A percentile compares a stretch with the other conserved stretches of the same genome.
phyloP scores from a whole-genome alignment of 495 filamentous ascomycete species.

The Penicillium turbatum region DNA sequence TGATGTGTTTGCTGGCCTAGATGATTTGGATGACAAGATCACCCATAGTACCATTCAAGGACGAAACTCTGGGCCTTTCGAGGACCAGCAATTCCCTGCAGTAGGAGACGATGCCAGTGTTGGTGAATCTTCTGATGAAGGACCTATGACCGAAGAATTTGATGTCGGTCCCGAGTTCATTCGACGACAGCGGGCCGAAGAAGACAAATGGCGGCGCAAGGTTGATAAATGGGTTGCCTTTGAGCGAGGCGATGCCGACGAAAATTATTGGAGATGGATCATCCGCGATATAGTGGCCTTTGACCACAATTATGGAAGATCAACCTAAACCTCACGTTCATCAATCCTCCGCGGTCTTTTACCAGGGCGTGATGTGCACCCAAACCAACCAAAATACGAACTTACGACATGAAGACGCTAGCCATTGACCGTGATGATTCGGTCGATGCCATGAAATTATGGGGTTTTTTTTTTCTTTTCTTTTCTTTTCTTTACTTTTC shows the following conservation, averaged over 20 bases:
- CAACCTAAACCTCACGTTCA: not conserved
- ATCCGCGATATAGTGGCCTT: conserved; percentile 46
- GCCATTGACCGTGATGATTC: conserved; percentile 19
- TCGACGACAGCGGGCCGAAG: conserved; percentile 80
- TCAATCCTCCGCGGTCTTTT: too few species aligned
- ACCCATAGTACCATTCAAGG: conserved; percentile 40
- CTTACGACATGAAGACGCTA: conserved; percentile 24
- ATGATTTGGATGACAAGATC: conserved; percentile 56
- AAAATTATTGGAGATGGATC: conserved; percentile 52
- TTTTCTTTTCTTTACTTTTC: conserved; percentile 2
- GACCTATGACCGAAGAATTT: conserved; percentile 91
- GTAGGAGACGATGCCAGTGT: conserved; percentile 52
- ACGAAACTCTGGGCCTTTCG: conserved; percentile 22
- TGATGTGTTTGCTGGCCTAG: conserved; percentile 77
- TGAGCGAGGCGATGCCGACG: conserved; percentile 37
- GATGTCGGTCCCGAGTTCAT: conserved; percentile 96
- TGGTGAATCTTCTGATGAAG: conserved; percentile 58
- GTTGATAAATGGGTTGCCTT: conserved; percentile 68
- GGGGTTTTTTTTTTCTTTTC: not conserved
- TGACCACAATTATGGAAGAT: conserved; percentile 7
- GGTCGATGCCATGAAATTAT: conserved; percentile 21
- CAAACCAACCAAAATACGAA: conserved; percentile 19
- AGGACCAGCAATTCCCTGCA: conserved; percentile 31
- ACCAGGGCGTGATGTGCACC: not conserved
- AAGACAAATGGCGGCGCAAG: conserved; percentile 82